phyloP scores from a whole-genome alignment of 139 green algal genomes.

The Chlorella sp. region DNA sequence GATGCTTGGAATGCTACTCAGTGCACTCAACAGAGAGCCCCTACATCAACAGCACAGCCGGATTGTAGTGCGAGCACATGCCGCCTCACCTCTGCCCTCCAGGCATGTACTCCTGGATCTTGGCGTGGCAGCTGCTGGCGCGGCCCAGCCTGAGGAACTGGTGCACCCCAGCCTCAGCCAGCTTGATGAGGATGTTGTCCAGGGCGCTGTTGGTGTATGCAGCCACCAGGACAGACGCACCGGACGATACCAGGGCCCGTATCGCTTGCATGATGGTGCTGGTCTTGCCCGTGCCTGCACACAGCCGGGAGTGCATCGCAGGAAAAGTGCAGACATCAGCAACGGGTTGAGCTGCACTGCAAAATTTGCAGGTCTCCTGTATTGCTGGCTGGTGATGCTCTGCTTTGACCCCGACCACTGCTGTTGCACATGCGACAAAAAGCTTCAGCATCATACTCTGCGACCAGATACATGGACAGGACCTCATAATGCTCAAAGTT shows the following conservation, averaged over 20 bases:
- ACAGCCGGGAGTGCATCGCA: background rate
- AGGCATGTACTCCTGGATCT: no score
- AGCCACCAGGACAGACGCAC: constrained; percentile 70
- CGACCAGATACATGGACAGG: no score
- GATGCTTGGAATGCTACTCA: no score
- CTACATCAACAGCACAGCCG: no score
- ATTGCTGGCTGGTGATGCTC: background rate
- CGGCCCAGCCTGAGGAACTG: constrained; percentile 70
- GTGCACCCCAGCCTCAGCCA: constrained; percentile 42
- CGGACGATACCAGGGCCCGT: constrained; percentile 42
- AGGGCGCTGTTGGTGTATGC: constrained; percentile 96
- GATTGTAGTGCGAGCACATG: no score
- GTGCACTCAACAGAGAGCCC: no score
- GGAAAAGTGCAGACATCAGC: background rate
- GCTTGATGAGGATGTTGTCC: constrained; percentile 91
- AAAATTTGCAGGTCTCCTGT: background rate
- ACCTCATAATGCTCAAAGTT: no score
- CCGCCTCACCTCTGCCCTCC: no score
- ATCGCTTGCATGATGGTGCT: constrained; percentile 17
- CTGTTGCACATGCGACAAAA: background rate
- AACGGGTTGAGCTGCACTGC: background rate
- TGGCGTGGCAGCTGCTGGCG: background rate
- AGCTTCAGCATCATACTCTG: no score
- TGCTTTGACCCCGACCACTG: background rate
- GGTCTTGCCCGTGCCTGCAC: constrained; percentile 12